A percentile compares a stretch with the other conserved stretches of the same genome.
phyloP scores from a whole-genome alignment of 1,139 yeast genomes.

The Hansenula sp. region DNA sequence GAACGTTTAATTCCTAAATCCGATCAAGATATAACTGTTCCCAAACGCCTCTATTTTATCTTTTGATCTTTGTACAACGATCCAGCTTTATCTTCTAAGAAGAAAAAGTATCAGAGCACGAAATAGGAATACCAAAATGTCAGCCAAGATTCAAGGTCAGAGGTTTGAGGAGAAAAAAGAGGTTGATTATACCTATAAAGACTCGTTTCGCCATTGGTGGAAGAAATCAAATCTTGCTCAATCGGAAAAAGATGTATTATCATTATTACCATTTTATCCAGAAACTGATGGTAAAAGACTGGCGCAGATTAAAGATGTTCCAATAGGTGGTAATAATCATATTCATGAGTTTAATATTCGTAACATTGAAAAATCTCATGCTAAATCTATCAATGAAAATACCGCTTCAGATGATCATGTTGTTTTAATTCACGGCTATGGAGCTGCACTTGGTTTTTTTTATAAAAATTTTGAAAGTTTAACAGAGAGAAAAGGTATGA shows the following conservation, averaged over 20 bases:
- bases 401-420: conserved; percentile 24
- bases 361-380: conserved; percentile 14
- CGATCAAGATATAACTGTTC: not conserved
- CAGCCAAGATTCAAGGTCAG: not conserved
- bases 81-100: too few relatives aligned
- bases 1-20: not conserved
- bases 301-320: conserved; percentile 47
- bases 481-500: conserved; percentile 38
- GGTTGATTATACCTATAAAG: conserved; percentile 28
- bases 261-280: conserved; percentile 58
- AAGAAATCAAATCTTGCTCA: conserved; percentile 30
- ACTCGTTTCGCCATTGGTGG: conserved; percentile 44
- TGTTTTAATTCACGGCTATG: conserved; percentile 88
- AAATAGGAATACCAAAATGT: not conserved
- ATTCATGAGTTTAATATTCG: conserved; percentile 54
- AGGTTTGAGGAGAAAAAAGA: not conserved
- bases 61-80: too few relatives aligned
- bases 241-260: conserved; percentile 42
- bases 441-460: conserved; percentile 87
- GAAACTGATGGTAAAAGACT: conserved; percentile 44
- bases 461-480: conserved; percentile 67
- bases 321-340: conserved; percentile 40
- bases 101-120: too few relatives aligned
- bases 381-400: not conserved
- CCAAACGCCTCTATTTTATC: not conserved